Evolutionary conservation across 768 basidiomycete genomes (phyloP).

Genomic region (Russula ochroleuca): DNA sequence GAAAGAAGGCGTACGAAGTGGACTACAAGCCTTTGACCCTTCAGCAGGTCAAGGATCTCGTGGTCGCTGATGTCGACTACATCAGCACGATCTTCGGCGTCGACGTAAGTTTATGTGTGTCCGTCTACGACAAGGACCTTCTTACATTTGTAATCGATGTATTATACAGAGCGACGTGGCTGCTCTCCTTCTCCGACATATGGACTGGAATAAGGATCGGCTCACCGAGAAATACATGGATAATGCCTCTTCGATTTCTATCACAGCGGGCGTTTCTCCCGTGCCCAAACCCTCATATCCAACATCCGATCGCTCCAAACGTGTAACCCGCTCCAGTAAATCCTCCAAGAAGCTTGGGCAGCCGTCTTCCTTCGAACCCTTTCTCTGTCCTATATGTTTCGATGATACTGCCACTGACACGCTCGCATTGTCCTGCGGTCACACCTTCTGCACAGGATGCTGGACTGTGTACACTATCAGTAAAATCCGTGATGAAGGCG

Average conservation of each 20-base stretch:
- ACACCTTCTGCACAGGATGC: slow-evolving; percentile 78
- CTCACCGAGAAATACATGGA: slow-evolving; percentile 98
- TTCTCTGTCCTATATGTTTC: slow-evolving; percentile 93
- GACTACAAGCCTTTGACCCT: slow-evolving; percentile 76
- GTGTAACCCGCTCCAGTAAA: slow-evolving; percentile 31
- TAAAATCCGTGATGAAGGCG: slow-evolving; percentile 82
- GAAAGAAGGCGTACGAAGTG: slow-evolving; percentile 72
- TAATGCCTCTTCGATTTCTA: slow-evolving; percentile 64
- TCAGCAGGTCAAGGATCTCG: slow-evolving; percentile 67
- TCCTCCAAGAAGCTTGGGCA: slow-evolving; percentile 26
- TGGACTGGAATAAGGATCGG: slow-evolving; percentile 94
- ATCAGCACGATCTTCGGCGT: slow-evolving; percentile 85
- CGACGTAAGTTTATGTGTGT: slow-evolving; percentile 55
- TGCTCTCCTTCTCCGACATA: slow-evolving; percentile 71
- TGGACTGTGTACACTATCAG: slow-evolving; percentile 76
- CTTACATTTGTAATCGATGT: background rate
- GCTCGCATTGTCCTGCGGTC: slow-evolving; percentile 73
- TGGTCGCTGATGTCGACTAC: slow-evolving; percentile 77
- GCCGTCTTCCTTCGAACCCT: slow-evolving; percentile 43
- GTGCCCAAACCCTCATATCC: slow-evolving; percentile 38
- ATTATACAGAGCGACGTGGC: slow-evolving; percentile 57
- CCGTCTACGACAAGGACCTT: background rate
- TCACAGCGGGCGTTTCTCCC: slow-evolving; percentile 66
- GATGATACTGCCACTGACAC: slow-evolving; percentile 63
- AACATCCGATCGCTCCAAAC: slow-evolving; percentile 35